phyloP scores from a whole-genome alignment of 2,329 filamentous ascomycete species.

The Venturia nashicola region DNA sequence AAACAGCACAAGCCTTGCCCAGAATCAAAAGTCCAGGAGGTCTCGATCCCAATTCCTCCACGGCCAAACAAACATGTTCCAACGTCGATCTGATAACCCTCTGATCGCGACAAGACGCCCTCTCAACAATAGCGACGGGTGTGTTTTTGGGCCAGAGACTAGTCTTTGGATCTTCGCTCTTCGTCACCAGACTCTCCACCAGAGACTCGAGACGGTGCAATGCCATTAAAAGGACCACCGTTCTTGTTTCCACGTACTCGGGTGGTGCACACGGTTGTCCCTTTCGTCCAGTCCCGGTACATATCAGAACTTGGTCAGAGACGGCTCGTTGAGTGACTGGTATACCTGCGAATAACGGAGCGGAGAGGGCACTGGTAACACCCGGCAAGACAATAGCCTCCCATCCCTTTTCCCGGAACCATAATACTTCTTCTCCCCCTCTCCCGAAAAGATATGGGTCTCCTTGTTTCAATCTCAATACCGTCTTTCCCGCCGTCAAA shows the following conservation, averaged over 20 bases:
- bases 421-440: constrained; percentile 83
- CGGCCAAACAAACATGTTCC: constrained; percentile 62
- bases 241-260: constrained; percentile 61
- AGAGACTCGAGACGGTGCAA: constrained; percentile 71
- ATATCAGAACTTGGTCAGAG: constrained; percentile 88
- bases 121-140: constrained; percentile 84
- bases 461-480: constrained; percentile 87
- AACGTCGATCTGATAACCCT: constrained; percentile 82
- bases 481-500: constrained; percentile 57
- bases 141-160: constrained; percentile 57
- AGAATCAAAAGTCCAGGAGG: constrained; percentile 84
- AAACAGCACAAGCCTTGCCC: constrained; percentile 68
- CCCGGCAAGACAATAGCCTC: constrained; percentile 69
- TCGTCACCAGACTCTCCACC: constrained; percentile 48
- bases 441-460: constrained; percentile 95
- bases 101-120: constrained; percentile 89
- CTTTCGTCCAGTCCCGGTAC: constrained; percentile 89
- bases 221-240: constrained; percentile 91
- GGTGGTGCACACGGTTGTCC: constrained; percentile 74
- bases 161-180: neutral
- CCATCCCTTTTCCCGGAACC: constrained; percentile 63
- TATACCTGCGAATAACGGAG: constrained; percentile 77
- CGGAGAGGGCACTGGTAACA: constrained; percentile 77
- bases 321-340: constrained; percentile 82
- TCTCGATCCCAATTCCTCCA: constrained; percentile 79